A percentile compares a stretch with the other conserved stretches of the same genome.
Conservation (phyloP, 2,329 filamentous ascomycete genomes). For the Fusarium compactum region DNA sequence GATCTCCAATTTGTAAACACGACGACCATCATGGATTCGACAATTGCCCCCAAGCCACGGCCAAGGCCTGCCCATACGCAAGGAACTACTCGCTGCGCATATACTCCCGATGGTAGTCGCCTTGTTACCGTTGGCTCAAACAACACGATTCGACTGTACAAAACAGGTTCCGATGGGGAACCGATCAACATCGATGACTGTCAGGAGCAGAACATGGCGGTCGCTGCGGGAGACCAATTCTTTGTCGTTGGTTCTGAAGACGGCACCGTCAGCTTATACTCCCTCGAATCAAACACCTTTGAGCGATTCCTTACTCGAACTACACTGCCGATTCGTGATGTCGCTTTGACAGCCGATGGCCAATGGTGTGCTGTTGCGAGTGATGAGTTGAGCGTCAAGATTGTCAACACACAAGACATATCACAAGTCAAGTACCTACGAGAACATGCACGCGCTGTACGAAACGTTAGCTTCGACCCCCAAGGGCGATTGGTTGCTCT, state of each 20-base stretch:
- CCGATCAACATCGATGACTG: conserved; percentile 93
- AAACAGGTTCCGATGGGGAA: conserved; percentile 90
- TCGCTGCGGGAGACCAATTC: conserved; percentile 81
- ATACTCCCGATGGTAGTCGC: conserved; percentile 88
- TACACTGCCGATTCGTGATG: conserved; percentile 86
- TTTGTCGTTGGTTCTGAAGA: conserved; percentile 94
- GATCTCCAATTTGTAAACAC: conserved; percentile 14
- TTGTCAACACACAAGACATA: conserved; percentile 86
- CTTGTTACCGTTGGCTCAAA: conserved; percentile 94
- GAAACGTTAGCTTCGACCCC: conserved; percentile 89
- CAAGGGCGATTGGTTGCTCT: conserved; percentile 80
- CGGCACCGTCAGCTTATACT: conserved; percentile 94
- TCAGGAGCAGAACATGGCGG: conserved; percentile 84
- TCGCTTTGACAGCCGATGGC: conserved; percentile 83
- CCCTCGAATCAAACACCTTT: conserved; percentile 78
- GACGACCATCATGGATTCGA: conserved; percentile 50
- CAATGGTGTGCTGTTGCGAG: conserved; percentile 96
- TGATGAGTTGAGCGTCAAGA: conserved; percentile 91
- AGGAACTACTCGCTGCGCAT: conserved; percentile 87
- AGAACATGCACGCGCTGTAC: conserved; percentile 88
- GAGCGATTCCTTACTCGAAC: conserved; percentile 86
- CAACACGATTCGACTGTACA: conserved; percentile 92
- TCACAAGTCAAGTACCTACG: conserved; percentile 80
- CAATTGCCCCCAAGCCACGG: conserved; percentile 61
- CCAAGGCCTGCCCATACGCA: conserved; percentile 82